A percentile compares a stretch with the other conserved stretches of the same genome.
These are phyloP conservation scores for Aspergillus ellipticus DNA, from an alignment of 495 filamentous ascomycete genomes.

Conservation along the genomic window DNA sequence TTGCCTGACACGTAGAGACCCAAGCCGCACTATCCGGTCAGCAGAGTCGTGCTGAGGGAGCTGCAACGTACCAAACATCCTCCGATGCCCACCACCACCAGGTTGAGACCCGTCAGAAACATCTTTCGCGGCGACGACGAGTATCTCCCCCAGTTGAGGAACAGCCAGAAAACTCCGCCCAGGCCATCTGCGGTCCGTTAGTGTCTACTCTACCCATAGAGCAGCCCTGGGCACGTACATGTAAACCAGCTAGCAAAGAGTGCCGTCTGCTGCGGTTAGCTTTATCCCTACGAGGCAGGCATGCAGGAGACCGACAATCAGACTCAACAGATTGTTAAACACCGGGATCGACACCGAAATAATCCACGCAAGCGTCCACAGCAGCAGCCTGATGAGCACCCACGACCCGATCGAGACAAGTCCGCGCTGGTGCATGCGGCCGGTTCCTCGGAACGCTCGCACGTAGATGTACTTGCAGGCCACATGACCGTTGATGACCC, in stretches of 20 bases:
- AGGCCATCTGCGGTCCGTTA: constrained; percentile 24
- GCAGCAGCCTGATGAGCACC: constrained; percentile 44
- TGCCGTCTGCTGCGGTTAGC: constrained; percentile 7
- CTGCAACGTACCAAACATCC: constrained; percentile 21
- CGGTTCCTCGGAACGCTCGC: constrained; percentile 42
- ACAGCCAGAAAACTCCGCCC: constrained; percentile 37
- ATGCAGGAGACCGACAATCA: constrained; percentile 20
- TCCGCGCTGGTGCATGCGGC: constrained; percentile 48
- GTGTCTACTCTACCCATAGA: neutral
- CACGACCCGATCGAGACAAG: constrained; percentile 41
- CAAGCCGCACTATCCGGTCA: constrained; percentile 21
- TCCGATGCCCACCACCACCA: constrained; percentile 27
- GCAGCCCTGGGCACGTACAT: neutral
- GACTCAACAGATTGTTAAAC: constrained; percentile 53
- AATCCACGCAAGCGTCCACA: constrained; percentile 58
- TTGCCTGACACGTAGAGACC: constrained; percentile 30
- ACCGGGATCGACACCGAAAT: constrained; percentile 62
- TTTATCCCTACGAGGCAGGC: neutral
- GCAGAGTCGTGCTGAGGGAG: neutral
- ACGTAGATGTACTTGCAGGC: constrained; percentile 55
- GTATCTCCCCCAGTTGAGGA: constrained; percentile 32
- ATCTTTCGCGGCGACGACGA: constrained; percentile 21
- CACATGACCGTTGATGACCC: constrained; percentile 60
- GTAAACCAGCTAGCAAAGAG: constrained; percentile 28
- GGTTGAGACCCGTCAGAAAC: constrained; percentile 29